phyloP scores from a whole-genome alignment of 2,329 filamentous ascomycete genomes.

The Botrytis hyacinthi region DNA sequence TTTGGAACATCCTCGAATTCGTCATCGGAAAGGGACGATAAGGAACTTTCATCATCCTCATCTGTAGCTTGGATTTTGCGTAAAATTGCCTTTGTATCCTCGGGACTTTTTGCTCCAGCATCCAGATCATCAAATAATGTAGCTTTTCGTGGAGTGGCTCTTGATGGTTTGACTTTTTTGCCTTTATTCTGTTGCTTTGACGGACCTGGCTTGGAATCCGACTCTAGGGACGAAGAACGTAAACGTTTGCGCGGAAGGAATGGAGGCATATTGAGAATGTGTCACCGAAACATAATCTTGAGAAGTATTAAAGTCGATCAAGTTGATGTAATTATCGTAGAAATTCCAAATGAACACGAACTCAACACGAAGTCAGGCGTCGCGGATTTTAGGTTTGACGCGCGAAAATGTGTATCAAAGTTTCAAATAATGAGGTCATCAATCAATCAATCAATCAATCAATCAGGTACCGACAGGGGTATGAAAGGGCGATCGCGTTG shows the following conservation, averaged over 20 bases:
- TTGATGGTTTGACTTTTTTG: constrained; percentile 26
- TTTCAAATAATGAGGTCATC: constrained; percentile 8
- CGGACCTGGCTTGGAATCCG: constrained; percentile 32
- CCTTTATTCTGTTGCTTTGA: constrained; percentile 20
- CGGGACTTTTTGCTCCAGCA: constrained; percentile 44
- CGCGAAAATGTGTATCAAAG: background rate
- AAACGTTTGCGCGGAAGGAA: constrained; percentile 65
- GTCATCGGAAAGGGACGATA: constrained; percentile 44
- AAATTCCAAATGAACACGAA: constrained; percentile 1
- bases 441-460: constrained; percentile 3
- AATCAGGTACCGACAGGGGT: constrained; percentile 1
- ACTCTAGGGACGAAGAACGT: constrained; percentile 47
- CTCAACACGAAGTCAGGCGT: constrained; percentile 13
- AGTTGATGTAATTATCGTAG: background rate
- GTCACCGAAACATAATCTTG: constrained; percentile 11
- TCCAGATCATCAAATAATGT: constrained; percentile 63
- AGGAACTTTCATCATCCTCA: constrained; percentile 41
- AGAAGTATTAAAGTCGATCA: background rate
- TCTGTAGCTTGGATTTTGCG: constrained; percentile 47
- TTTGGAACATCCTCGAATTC: constrained; percentile 54
- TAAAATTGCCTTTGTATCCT: constrained; percentile 45
- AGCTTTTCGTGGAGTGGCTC: constrained; percentile 47
- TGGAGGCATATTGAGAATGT: constrained; percentile 58
- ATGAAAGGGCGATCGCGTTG: background rate
- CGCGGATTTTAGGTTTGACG: background rate